phyloP scores from a whole-genome alignment of 352 stramenopile genomes.

The Phytopythium chamaehyphon region DNA sequence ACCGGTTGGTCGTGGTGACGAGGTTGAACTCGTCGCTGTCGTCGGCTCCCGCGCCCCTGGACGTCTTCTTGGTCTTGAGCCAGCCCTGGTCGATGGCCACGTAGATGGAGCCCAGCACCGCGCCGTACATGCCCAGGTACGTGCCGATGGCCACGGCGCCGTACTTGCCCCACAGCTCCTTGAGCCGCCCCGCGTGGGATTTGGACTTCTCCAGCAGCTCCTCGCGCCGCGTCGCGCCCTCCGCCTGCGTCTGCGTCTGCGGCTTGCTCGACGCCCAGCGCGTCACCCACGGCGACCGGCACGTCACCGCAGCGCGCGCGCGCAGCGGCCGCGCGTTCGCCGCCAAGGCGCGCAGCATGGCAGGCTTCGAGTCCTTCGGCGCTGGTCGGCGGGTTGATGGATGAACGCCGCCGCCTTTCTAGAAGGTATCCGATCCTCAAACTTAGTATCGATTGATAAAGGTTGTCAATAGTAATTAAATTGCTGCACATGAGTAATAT shows the following conservation, averaged over 20 bases:
- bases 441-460: no score
- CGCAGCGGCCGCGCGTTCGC: no score
- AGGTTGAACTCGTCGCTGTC: conserved; percentile 64
- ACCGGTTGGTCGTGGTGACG: conserved; percentile 81
- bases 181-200: conserved; percentile 51
- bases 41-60: conserved; percentile 13
- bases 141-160: conserved; percentile 79
- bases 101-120: conserved; percentile 77
- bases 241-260: conserved; percentile 3
- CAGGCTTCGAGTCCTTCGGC: no score
- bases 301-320: no score
- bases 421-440: no score
- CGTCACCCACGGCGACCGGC: no score
- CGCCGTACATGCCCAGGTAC: conserved; percentile 76
- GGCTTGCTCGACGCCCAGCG: conserved; percentile 8
- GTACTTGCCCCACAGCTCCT: conserved; percentile 83
- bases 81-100: conserved; percentile 77
- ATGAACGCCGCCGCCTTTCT: no score
- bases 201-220: conserved; percentile 32
- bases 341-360: no score
- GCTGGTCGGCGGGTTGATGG: no score
- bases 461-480: no score
- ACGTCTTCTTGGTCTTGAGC: conserved; percentile 49
- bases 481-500: no score
- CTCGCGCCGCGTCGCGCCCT: conserved; percentile 9